Base-by-base conservation (phyloP, 2,329 filamentous ascomycete genomes). In the Ophiostoma montium region DNA sequence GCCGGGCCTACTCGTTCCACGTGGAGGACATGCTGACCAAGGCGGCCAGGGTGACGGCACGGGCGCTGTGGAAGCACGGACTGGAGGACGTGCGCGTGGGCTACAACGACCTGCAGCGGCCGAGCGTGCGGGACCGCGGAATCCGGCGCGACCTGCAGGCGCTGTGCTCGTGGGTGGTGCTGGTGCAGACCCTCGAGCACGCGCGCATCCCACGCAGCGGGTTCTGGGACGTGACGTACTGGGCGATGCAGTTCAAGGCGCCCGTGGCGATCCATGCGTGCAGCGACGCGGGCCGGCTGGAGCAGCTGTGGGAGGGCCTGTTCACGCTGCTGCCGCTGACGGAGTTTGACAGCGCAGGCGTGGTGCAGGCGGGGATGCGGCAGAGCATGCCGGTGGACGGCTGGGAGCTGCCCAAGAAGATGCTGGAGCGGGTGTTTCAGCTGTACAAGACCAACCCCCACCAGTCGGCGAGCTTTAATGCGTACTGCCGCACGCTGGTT, bases 381-480 rank as follows among this genome's bases (percentile, higher is more conserved):
- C 61, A 68, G 18, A 56, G 55, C 1, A 41, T 54, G 6, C 62
- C 65, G 0, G 58, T 71, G 21, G 78, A 83, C 51, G 79, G 80
- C 23, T 84, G 80, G 80, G 54, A 57, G 4, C 59, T 83, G 13
- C 72, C 77, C 0, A 77, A 80, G 53, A 70, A 67, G 49, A 58
- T 82, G 30, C 53, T 82, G 44, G 75, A 68, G 54, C 68, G 69
- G 7, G 69, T 82, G 12, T 79, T 82, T 49, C 62, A 73, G 18
- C 57, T 80, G 2, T 84, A 83, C 57, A 67, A 69, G 52, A 62
- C 63, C n/a, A 75, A 78, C 49, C 57, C 62, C 3, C 69, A 68
- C 19, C 79, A 83, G 56, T 61, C 71, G 1, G 67, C 76, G 2
- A 74, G 75, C 57, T 82, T 83, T 66, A 83, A 82, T 54, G 74